Base-by-base conservation (phyloP, 1,139 yeast genomes). In the Saccharomycopsis hybrid region DNA sequence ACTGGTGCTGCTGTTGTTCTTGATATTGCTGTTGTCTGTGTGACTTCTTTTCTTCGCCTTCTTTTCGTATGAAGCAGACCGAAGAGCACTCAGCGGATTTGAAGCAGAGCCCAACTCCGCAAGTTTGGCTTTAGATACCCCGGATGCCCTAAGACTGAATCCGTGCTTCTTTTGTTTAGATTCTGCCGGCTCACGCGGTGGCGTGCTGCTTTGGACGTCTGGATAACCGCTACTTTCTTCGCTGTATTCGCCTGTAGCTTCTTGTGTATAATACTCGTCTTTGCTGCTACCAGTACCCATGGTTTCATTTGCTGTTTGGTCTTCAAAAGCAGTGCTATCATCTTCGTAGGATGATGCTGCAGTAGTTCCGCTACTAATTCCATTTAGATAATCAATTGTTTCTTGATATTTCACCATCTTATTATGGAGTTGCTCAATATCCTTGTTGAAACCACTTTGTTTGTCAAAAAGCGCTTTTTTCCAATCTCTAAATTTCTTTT, bases 401-500 rank as follows among this genome's bases (percentile, higher is more conserved):
- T 65, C 65, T 57, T 74, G 74, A 48, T 78, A 59, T 11, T 58
- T 53, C 13, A 69, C 59, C 32, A 76, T 61, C 24, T 63, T 57
- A 9, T 59, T 59, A 54, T 77, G 77, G 48, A 70, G 58, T 4
- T 57, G 60, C 53, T 76, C 80, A 54, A 83, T 73, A 53, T 80
- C 87, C 41, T 67, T 63, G 58, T 83, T 83, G 58, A 79, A 73
- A 48, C 64, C 65, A 31, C 70, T 70, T 62, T 85, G 92, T 57
- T 76, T 76, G 24, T 68, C 70, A 44, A 76, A 70, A 50, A 86
- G 69, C 2, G 77, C 79, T 46, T 64, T 65, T 56, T 80, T 79
- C 90, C 92, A 85, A 41, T 76, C 78, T 59, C 76, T 77, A 60
- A 85, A 84, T 56, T 78, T 73, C 50, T 65, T 69, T 57, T 84